These are phyloP conservation scores for Aspergillus fischeri DNA, from an alignment of 2,329 filamentous ascomycete genomes.

Conservation along the genomic window DNA sequence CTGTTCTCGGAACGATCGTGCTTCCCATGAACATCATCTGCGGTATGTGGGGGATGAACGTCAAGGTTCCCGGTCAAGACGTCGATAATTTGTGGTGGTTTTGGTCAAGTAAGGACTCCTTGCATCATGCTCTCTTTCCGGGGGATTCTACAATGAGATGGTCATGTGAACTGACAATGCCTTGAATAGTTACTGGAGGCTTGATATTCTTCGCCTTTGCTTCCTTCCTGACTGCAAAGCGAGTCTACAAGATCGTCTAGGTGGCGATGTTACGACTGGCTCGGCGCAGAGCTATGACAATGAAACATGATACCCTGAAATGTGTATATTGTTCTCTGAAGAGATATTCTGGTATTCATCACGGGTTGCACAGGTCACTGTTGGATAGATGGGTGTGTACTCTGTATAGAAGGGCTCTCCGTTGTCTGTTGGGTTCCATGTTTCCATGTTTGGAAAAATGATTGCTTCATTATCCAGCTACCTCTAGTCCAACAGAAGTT, in stretches of 20 bases:
- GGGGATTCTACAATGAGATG: background rate
- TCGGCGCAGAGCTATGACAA: background rate
- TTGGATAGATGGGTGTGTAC: background rate
- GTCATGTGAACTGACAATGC: conserved; percentile 3
- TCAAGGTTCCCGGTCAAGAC: conserved; percentile 89
- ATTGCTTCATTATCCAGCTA: background rate
- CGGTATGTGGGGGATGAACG: conserved; percentile 98
- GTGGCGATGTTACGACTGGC: background rate
- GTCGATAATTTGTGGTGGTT: conserved; percentile 76
- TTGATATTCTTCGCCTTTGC: conserved; percentile 72
- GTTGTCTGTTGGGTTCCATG: background rate
- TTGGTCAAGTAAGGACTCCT: conserved; percentile 47
- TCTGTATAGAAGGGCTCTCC: background rate
- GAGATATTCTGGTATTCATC: background rate
- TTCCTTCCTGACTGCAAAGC: conserved; percentile 79
- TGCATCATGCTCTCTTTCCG: conserved; percentile 1
- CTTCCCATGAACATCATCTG: conserved; percentile 99
- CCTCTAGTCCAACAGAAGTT: background rate
- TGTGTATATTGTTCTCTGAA: background rate
- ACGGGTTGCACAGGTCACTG: background rate
- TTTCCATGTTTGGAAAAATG: background rate
- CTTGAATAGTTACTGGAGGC: conserved; percentile 59
- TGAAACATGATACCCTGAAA: conserved; percentile 7
- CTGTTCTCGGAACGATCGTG: conserved; percentile 93
- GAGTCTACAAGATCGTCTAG: conserved; percentile 74